Evolutionary conservation across 345 rosid genomes (phyloP).

Genomic region (Geranium rotundifolium): DNA sequence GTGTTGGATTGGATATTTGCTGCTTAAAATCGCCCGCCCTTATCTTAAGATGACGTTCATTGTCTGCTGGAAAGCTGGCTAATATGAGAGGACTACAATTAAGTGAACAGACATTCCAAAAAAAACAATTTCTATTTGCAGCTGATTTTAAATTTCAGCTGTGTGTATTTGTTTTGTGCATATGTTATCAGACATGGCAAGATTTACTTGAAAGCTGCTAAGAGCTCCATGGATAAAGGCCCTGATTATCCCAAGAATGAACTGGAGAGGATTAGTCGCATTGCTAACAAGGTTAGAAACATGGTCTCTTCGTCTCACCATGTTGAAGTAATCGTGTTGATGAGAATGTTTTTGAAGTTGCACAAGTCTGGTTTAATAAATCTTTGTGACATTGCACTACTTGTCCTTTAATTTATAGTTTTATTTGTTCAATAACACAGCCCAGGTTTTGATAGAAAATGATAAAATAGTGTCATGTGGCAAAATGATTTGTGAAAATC

Average conservation of each 20-base stretch:
- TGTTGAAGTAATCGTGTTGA: not conserved
- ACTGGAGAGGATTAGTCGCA: slow-evolving; percentile 64
- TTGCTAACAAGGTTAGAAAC: slow-evolving; percentile 60
- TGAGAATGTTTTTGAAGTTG: too few species aligned
- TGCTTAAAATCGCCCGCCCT: too few species aligned
- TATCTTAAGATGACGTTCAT: not conserved
- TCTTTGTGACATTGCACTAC: too few species aligned
- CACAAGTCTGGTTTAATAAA: not conserved
- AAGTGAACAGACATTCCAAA: too few species aligned
- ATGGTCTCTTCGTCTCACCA: not conserved
- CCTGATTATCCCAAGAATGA: slow-evolving; percentile 69
- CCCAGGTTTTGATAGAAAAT: too few species aligned
- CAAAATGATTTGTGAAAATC: too few species aligned
- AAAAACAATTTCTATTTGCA: not conserved
- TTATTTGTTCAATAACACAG: too few species aligned
- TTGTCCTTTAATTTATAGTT: too few species aligned
- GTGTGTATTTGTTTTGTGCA: slow-evolving; percentile 1
- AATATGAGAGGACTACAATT: too few species aligned
- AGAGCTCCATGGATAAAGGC: slow-evolving; percentile 69
- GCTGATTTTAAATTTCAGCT: not conserved
- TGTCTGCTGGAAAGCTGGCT: too few species aligned
- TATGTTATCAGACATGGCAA: slow-evolving; percentile 48
- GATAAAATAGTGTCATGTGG: too few species aligned
- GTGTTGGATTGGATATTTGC: too few species aligned
- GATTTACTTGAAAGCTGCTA: slow-evolving; percentile 70